Evolutionary conservation across 768 basidiomycete species (phyloP).

Genomic region (Hygrophorus pudorinus): DNA sequence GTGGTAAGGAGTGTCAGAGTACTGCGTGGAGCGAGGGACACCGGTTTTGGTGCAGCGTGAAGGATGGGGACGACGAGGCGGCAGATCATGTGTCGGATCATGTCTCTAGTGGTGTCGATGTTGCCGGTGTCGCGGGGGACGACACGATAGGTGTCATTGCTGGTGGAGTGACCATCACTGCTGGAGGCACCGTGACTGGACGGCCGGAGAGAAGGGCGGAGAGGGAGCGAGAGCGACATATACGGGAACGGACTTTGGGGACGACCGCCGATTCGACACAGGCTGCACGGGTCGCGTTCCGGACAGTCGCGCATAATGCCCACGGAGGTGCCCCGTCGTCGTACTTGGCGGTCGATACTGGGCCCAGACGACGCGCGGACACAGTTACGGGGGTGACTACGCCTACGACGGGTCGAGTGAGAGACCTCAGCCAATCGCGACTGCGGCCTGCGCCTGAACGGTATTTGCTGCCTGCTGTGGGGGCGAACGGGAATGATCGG

Average conservation of each 20-base stretch:
- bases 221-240: constrained; percentile 3
- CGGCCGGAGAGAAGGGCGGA: constrained; percentile 3
- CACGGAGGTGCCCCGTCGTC: neutral
- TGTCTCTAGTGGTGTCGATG: neutral
- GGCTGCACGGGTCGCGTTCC: neutral
- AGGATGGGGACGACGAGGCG: constrained; percentile 38
- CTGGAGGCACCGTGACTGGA: constrained; percentile 4
- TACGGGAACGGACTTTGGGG: neutral
- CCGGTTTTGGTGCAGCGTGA: constrained; percentile 84
- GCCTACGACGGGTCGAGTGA: neutral
- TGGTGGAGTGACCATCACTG: neutral
- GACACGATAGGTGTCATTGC: neutral
- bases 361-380: neutral
- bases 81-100: neutral
- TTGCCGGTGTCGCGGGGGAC: neutral
- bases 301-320: neutral
- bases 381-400: neutral
- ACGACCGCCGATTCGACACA: neutral
- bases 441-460: constrained; percentile 2
- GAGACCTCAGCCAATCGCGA: constrained; percentile 3
- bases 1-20: constrained; percentile 94
- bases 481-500: neutral
- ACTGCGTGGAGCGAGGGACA: constrained; percentile 96
- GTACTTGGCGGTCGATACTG: neutral
- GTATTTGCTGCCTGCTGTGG: neutral